Conservation (phyloP, 352 stramenopile species). For the Plasmopara muralis region DNA sequence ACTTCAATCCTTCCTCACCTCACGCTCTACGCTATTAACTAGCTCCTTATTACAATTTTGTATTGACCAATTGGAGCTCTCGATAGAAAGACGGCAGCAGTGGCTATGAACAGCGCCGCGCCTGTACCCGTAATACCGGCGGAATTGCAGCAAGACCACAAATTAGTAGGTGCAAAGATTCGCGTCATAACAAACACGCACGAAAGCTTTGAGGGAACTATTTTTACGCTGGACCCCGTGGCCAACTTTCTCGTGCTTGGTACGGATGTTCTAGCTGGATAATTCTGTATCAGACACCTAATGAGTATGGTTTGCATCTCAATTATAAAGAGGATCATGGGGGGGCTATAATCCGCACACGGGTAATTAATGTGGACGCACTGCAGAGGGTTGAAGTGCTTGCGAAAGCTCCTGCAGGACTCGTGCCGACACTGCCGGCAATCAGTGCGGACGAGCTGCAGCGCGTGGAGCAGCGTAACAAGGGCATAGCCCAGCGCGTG, state of each 20-base stretch:
- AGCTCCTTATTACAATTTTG: not conserved
- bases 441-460: constrained; percentile 69
- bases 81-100: constrained; percentile 2
- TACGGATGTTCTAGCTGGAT: constrained; percentile 10
- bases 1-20: constrained; percentile 22
- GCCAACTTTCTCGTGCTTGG: constrained; percentile 77
- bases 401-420: constrained; percentile 38
- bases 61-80: constrained; percentile 5
- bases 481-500: constrained; percentile 53
- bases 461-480: constrained; percentile 73
- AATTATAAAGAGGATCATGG: constrained; percentile 39
- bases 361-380: constrained; percentile 64
- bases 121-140: constrained; percentile 33
- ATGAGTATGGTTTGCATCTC: too few species aligned
- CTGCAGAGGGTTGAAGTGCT: constrained; percentile 65
- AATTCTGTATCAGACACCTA: too few species aligned
- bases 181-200: constrained; percentile 45
- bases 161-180: constrained; percentile 55
- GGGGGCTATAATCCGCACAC: constrained; percentile 63
- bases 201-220: constrained; percentile 54
- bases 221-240: constrained; percentile 75
- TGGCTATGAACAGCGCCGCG: constrained; percentile 38
- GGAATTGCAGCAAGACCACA: constrained; percentile 57
- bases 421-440: constrained; percentile 34
- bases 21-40: constrained; percentile 7